phyloP scores from a whole-genome alignment of 495 filamentous ascomycete species.

The Talaromyces liani region DNA sequence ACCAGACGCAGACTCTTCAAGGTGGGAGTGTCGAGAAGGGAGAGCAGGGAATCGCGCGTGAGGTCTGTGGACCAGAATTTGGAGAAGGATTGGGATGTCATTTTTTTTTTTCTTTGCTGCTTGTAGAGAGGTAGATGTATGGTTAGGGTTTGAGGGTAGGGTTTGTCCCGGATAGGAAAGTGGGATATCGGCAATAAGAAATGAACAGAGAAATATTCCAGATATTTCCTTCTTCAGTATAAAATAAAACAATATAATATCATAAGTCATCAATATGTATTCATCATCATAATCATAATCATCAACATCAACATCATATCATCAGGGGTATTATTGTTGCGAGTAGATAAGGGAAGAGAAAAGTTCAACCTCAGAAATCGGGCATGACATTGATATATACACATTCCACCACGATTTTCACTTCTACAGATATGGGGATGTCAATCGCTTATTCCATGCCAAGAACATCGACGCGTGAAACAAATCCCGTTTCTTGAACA shows the following conservation, averaged over 20 bases:
- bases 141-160: not conserved
- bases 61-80: slow-evolving; percentile 41
- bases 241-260: not conserved
- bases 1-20: slow-evolving; percentile 41
- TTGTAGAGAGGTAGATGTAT: not conserved
- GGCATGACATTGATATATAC: slow-evolving; percentile 1
- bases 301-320: not conserved
- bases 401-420: not conserved
- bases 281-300: not conserved
- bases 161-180: not conserved
- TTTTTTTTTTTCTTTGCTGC: not conserved
- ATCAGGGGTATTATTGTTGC: not conserved
- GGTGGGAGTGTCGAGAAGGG: slow-evolving; percentile 30
- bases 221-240: not conserved
- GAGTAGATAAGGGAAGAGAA: not conserved
- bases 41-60: slow-evolving; percentile 35
- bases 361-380: not conserved
- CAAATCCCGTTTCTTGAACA: not conserved
- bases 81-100: slow-evolving; percentile 27
- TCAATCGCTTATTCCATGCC: not conserved
- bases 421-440: not conserved
- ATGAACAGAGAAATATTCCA: not conserved
- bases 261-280: not conserved
- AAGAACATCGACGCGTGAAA: not conserved
- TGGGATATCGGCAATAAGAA: not conserved